Conservation (phyloP, 73 alveolate genomes). For the Tetrahymena borealis region DNA sequence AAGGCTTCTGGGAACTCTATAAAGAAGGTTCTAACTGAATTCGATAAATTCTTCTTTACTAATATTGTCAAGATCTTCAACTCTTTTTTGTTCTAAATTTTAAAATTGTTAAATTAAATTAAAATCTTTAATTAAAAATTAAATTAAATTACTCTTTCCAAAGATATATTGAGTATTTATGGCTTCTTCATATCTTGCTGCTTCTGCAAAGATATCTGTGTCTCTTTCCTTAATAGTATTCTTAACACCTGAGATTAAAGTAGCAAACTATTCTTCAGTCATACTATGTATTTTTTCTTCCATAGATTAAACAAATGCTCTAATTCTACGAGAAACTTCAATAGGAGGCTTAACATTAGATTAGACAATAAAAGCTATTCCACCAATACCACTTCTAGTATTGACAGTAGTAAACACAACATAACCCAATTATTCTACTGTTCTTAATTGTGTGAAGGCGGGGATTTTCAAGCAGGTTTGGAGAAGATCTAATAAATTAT, state of each 20-base stretch:
- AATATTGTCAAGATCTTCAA: background rate
- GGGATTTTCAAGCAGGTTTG: conserved; percentile 3
- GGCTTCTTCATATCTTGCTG: background rate
- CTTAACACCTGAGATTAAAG: background rate
- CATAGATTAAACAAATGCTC: background rate
- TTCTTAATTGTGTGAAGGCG: conserved; percentile 16
- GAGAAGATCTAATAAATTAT: background rate
- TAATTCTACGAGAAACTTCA: conserved; percentile 1
- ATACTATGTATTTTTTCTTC: background rate
- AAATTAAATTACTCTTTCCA: background rate
- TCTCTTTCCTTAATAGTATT: background rate
- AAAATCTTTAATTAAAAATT: background rate
- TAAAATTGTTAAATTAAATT: background rate
- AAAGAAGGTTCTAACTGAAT: background rate
- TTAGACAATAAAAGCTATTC: background rate
- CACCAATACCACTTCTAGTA: conserved; percentile 33
- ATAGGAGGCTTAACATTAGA: conserved; percentile 25
- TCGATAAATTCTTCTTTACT: background rate
- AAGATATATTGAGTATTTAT: background rate
- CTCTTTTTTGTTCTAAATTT: background rate
- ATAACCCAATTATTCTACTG: conserved; percentile 39
- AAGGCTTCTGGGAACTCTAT: background rate
- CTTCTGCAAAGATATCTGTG: background rate
- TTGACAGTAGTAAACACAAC: conserved; percentile 14
- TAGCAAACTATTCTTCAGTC: background rate